A percentile compares a stretch with the other conserved stretches of the same genome.
phyloP scores from a whole-genome alignment of 176 grass and related monocot species.

The Carex littledalei region DNA sequence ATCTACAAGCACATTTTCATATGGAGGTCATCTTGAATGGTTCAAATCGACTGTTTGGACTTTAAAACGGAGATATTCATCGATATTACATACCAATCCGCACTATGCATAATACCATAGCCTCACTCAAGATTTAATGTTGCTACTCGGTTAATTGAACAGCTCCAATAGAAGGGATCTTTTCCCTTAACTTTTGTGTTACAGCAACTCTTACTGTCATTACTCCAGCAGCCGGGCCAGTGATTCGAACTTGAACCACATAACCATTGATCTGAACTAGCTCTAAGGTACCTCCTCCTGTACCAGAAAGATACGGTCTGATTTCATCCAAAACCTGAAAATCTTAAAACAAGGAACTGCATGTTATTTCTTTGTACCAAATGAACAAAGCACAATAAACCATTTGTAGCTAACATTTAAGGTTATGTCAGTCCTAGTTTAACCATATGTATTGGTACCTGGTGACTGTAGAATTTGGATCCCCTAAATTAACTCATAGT shows the following conservation, averaged over 20 bases:
- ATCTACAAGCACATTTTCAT: no score
- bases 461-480: no score
- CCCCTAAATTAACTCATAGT: no score
- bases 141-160: conserved; percentile 80
- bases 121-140: not conserved
- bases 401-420: not conserved
- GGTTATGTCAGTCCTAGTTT: not conserved
- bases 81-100: no score
- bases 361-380: not conserved
- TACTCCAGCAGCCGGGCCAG: conserved; percentile 77
- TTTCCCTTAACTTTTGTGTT: conserved; percentile 90
- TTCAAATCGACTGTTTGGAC: no score
- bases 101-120: no score
- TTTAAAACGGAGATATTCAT: no score
- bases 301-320: conserved; percentile 87
- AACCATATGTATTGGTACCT: not conserved
- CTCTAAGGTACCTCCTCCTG: conserved; percentile 77
- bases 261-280: conserved; percentile 57
- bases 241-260: conserved; percentile 61
- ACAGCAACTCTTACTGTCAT: conserved; percentile 92
- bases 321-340: conserved; percentile 85
- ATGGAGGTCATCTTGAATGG: no score
- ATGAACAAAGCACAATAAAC: not conserved
- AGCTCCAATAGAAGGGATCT: conserved; percentile 86
- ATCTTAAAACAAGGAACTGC: not conserved